A percentile compares a stretch with the other conserved stretches of the same genome.
Conservation (phyloP, 345 rosid species). For the Acer negundo region DNA sequence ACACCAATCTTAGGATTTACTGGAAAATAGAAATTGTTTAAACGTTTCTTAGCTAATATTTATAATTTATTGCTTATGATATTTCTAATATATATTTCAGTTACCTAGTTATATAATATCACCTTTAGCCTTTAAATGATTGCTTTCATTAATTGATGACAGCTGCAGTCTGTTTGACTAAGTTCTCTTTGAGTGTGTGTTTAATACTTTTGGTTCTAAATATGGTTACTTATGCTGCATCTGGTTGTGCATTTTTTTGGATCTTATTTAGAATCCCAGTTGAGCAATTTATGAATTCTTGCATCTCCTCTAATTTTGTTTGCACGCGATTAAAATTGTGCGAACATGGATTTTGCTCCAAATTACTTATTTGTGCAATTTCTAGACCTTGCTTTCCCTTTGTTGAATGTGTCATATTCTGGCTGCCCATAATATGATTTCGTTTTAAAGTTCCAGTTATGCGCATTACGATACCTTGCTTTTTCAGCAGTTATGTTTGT, state of each 20-base stretch:
- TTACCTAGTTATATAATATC: neutral
- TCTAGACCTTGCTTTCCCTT: neutral
- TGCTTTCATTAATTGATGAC: neutral
- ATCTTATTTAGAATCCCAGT: constrained; percentile 1
- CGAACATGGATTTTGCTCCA: neutral
- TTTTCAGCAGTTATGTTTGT: neutral
- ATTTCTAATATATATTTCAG: neutral
- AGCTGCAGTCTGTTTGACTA: neutral
- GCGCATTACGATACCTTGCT: neutral
- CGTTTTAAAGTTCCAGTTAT: neutral
- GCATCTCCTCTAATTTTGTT: neutral
- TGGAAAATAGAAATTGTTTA: neutral
- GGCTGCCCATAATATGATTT: neutral
- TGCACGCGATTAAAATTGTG: neutral
- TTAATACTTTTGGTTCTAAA: constrained; percentile 1
- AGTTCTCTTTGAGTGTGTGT: neutral
- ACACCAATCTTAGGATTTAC: neutral
- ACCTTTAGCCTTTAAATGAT: neutral
- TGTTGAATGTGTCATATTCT: neutral
- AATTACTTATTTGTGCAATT: neutral
- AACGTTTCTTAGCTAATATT: neutral
- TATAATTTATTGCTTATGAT: neutral
- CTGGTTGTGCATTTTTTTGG: neutral
- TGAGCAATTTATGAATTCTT: neutral
- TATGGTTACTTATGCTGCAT: neutral